These are phyloP conservation scores for Pterocarpus macrocarpus DNA, from an alignment of 306 rosid genomes.

Conservation along the genomic window DNA sequence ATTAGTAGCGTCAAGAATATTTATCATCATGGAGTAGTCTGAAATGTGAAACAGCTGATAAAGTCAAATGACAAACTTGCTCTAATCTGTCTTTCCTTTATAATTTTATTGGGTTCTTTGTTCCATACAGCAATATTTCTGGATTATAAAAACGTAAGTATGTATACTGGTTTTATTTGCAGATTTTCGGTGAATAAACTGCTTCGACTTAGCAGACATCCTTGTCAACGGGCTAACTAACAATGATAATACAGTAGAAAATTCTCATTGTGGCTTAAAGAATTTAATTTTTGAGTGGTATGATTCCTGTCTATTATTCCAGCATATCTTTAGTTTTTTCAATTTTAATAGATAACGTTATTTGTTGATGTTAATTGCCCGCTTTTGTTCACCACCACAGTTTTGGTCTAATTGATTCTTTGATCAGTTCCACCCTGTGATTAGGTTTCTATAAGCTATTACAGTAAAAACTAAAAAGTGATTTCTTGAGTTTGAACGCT, in stretches of 20 bases:
- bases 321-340: too few relatives aligned
- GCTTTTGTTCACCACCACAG: background rate
- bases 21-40: background rate
- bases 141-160: background rate
- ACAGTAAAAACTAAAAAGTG: background rate
- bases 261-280: background rate
- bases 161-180: background rate
- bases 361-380: background rate
- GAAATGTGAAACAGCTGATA: slow-evolving; percentile 10
- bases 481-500: background rate
- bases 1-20: too few relatives aligned
- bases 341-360: too few relatives aligned
- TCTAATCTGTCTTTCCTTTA: background rate
- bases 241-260: too few relatives aligned
- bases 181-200: too few relatives aligned
- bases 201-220: too few relatives aligned
- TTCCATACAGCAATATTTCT: background rate
- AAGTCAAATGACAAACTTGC: slow-evolving; percentile 40
- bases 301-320: background rate
- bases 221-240: too few relatives aligned
- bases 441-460: background rate
- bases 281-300: background rate
- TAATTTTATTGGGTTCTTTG: background rate
- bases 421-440: slow-evolving; percentile 4
- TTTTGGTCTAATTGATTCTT: background rate